Evolutionary conservation across 768 basidiomycete genomes (phyloP).

Genomic region (Tylopilus sp.): DNA sequence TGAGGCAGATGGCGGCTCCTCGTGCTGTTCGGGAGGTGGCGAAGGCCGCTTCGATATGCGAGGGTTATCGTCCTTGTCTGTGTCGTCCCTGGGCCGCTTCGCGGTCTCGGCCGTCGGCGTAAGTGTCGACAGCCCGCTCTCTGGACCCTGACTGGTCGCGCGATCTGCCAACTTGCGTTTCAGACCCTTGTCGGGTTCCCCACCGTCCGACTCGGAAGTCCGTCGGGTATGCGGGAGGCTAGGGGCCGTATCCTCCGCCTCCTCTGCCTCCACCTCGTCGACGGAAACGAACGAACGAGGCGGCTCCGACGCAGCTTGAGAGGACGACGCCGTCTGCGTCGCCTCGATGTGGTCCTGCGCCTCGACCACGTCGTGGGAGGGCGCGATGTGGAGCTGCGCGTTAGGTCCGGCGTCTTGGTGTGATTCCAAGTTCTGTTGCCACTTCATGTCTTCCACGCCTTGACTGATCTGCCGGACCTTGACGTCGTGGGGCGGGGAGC

Average conservation of each 20-base stretch:
- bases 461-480: constrained; percentile 79
- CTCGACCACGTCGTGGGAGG: constrained; percentile 5
- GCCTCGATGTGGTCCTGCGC: constrained; percentile 8
- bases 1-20: constrained; percentile 13
- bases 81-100: constrained; percentile 62
- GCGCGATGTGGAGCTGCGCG: constrained; percentile 6
- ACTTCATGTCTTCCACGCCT: constrained; percentile 74
- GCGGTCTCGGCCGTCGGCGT: constrained; percentile 36
- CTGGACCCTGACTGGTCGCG: constrained; percentile 59
- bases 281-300: constrained; percentile 17
- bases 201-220: constrained; percentile 44
- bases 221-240: constrained; percentile 26
- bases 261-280: constrained; percentile 30
- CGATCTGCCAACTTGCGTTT: constrained; percentile 72
- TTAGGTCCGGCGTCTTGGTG: constrained; percentile 11
- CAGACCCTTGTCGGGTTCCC: constrained; percentile 54
- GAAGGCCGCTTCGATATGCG: constrained; percentile 57
- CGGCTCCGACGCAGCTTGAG: constrained; percentile 8
- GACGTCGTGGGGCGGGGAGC: constrained; percentile 75
- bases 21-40: constrained; percentile 59
- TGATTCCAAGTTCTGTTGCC: constrained; percentile 44
- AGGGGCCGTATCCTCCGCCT: constrained; percentile 25
- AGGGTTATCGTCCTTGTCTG: constrained; percentile 61
- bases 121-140: constrained; percentile 22
- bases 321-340: constrained; percentile 13